phyloP scores from a whole-genome alignment of 106 monocot species.

The Vanilla planifolia region DNA sequence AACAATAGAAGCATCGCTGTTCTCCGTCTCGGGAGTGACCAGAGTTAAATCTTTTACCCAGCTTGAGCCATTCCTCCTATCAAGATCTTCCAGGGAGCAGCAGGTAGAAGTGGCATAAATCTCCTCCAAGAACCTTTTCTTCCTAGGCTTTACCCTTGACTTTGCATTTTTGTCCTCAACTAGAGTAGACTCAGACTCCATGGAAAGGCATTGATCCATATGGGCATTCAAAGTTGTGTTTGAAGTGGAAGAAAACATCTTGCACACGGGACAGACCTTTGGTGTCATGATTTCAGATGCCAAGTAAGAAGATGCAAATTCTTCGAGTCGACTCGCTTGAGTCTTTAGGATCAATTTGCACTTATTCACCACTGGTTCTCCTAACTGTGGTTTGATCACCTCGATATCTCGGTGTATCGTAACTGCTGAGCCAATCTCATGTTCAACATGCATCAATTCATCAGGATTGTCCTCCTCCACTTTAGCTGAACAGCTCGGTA shows the following conservation, averaged over 20 bases:
- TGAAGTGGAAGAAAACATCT: conserved; percentile 67
- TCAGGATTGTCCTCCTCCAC: background rate
- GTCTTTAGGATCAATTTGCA: conserved; percentile 35
- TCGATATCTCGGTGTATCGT: no score
- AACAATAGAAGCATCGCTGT: conserved; percentile 10
- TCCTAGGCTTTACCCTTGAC: conserved; percentile 53
- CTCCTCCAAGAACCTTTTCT: conserved; percentile 73
- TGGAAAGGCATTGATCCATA: conserved; percentile 78
- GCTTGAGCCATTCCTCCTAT: conserved; percentile 76
- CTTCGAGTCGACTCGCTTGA: conserved; percentile 18
- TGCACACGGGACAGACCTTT: conserved; percentile 92
- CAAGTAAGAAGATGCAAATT: conserved; percentile 29
- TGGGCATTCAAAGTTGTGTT: conserved; percentile 93
- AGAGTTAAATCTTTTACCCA: conserved; percentile 46
- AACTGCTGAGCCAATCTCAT: no score
- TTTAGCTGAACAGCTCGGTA: background rate
- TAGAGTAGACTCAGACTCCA: conserved; percentile 20
- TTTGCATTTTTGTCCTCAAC: conserved; percentile 11
- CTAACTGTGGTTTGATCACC: background rate
- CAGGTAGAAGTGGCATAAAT: conserved; percentile 51
- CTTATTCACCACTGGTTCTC: conserved; percentile 29
- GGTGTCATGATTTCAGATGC: conserved; percentile 68
- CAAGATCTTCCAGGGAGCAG: conserved; percentile 81
- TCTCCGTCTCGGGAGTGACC: conserved; percentile 3
- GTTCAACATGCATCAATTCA: background rate